Evolutionary conservation across 345 rosid species (phyloP), one percentile per base, ranked within the genome.

Genomic region (Geranium rotundifolium): DNA sequence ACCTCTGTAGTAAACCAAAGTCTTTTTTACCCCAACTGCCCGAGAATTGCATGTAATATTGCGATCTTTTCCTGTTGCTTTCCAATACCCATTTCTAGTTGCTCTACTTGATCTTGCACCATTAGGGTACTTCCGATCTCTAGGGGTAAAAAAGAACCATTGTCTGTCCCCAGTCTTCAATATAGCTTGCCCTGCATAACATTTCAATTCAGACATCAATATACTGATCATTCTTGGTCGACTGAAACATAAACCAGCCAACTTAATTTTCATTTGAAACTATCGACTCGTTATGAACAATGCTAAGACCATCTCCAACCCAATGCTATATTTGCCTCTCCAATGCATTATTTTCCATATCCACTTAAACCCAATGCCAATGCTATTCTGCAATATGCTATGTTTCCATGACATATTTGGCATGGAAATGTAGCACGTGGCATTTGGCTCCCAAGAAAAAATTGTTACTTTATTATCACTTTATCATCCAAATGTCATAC

Each of bases 61-160:
- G 1, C 92, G 89, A 52, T 89, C 98, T 77, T 84, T 89, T 58
- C 98, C 96, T 1, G 96, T 91, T 49, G 85, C 95, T 75, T 91
- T 91, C 96, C 96, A 91, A 52, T 89, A 91, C 64, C 98, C 96
- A 19, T 66, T 57, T 0, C 67, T 65, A 6, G 98, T 91, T 7
- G 84, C 92, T 75, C 98, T 82, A 66, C 84, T 91, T 60, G 92
- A 76, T 72, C 98, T 82, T n/a, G 81, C 87, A 60, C 86, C 96
- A 74, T 89, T 86, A 15, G 98, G 97, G 75, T 92, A 89, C 73
- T 77, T 91, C 80, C 85, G 76, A 67, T 86, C 95, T 67, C 92
- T 89, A 0, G 88, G 84, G 74, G 83, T 85, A 73, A 91, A 89
- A 60, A 87, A 91, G 82, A 81, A 89, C 96, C 96, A 91, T 50